Evolutionary conservation across 2,329 filamentous ascomycete genomes (phyloP), one percentile per base, ranked within the genome.

Genomic region (Bisporella sp.): DNA sequence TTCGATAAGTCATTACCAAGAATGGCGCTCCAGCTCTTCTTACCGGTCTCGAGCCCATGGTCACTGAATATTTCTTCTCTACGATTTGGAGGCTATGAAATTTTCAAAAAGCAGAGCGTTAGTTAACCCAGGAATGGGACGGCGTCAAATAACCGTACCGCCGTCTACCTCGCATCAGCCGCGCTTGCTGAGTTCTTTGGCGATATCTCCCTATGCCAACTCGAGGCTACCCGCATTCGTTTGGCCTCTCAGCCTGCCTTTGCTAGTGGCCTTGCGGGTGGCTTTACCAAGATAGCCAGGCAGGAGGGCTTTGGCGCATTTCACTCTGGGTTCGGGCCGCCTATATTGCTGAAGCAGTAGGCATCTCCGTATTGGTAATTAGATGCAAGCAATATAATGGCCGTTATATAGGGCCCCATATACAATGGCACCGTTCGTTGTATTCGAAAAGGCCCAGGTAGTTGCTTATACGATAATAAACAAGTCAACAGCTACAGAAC

Each of bases 371-470:
- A 5, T 35, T n/a, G n/a, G 42, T 21, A 32, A 48, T 39, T 31
- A 32, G 21, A 39, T 6, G 21, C 21, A 51, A 8, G 9, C 30
- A 31, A 42, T 4, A 9, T 9, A 39, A 39, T 39, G 8, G 50
- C 6, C 2, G 29, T 8, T 3, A n/a, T 41, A 5, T 59, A 89
- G 85, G 79, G 84, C 95, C 63, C 89, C 89, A 59, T 95, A 95
- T 78, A 95, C 89, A 71, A 91, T 93, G 85, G 78, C 89, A 80
- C 93, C 93, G 79, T 95, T 95, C 77, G 89, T 92, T 72, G 89
- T 91, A 64, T 93, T 82, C 81, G 89, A 95, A 76, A 92, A 92
- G 80, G 86, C 89, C 64, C 76, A 82, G 64, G 89, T 93, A 76
- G 65, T 77, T 61, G 70, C 87, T 75, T 92, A 84, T 79, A 70